Percentiles rank a stretch among this genome's conserved stretches.
These are phyloP conservation scores for Trypanosoma cruzi DNA, from an alignment of 208 protist genomes.

Conservation along the genomic window DNA sequence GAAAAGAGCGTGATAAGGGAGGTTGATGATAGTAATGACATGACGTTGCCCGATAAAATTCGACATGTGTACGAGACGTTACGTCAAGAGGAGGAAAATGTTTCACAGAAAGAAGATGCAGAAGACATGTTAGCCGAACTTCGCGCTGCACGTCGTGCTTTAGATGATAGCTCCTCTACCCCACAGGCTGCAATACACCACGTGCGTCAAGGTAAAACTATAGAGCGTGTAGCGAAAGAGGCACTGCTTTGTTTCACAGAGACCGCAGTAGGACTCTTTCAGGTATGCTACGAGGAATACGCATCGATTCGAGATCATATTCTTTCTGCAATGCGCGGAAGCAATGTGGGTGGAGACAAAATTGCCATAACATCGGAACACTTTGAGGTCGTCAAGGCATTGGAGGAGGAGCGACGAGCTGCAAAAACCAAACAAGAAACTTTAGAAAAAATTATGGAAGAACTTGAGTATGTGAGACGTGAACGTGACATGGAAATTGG, in stretches of 20 bases:
- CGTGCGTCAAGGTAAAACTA: slow-evolving; percentile 35
- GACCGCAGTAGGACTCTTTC: slow-evolving; percentile 29
- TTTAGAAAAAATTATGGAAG: slow-evolving; percentile 53
- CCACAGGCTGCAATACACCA: slow-evolving; percentile 38
- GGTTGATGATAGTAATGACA: neutral
- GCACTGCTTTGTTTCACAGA: slow-evolving; percentile 38
- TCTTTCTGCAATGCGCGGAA: slow-evolving; percentile 47
- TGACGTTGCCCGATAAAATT: slow-evolving; percentile 12
- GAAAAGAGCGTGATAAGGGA: neutral
- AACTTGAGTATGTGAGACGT: slow-evolving; percentile 43
- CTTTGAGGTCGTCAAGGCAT: slow-evolving; percentile 47
- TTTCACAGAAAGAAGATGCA: neutral
- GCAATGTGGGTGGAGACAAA: slow-evolving; percentile 22
- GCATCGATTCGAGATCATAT: slow-evolving; percentile 39
- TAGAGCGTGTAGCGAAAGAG: slow-evolving; percentile 40
- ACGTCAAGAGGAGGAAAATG: neutral
- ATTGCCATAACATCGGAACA: slow-evolving; percentile 55
- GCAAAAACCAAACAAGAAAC: slow-evolving; percentile 43
- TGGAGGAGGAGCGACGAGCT: slow-evolving; percentile 55
- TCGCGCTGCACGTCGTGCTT: slow-evolving; percentile 15
- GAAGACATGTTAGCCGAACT: slow-evolving; percentile 25
- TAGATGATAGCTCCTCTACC: slow-evolving; percentile 30
- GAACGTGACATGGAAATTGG: slow-evolving; percentile 62
- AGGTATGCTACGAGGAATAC: slow-evolving; percentile 57
- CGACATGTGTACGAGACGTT: slow-evolving; percentile 9